Conservation (phyloP, 2,329 filamentous ascomycete genomes). For the Plenodomus tracheiphilus region DNA sequence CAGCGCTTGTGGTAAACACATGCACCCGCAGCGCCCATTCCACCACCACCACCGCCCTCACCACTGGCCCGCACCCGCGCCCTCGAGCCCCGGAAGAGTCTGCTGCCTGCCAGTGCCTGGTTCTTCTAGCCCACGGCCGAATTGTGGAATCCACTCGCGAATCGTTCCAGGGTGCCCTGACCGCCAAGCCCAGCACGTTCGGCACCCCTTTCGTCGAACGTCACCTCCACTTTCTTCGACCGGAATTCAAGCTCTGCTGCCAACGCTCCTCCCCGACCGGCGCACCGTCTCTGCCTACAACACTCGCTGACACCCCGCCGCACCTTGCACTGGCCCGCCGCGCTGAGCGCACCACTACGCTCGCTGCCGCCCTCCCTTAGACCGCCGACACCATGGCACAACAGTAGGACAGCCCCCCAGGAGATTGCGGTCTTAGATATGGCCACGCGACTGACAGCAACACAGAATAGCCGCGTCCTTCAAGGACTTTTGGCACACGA, state of each 20-base stretch:
- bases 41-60: neutral
- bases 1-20: too few species aligned
- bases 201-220: slow-evolving; percentile 18
- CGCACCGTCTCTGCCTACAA: slow-evolving; percentile 1
- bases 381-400: slow-evolving; percentile 35
- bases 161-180: slow-evolving; percentile 7
- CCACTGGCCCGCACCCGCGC: neutral
- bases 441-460: slow-evolving; percentile 26
- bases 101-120: too few species aligned
- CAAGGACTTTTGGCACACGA: slow-evolving; percentile 89
- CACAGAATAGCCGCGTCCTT: slow-evolving; percentile 58
- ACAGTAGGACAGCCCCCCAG: slow-evolving; percentile 29
- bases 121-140: slow-evolving; percentile 1
- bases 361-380: slow-evolving; percentile 12
- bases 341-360: slow-evolving; percentile 19
- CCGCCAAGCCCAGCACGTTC: neutral
- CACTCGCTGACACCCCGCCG: slow-evolving; percentile 7
- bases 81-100: too few species aligned
- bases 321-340: slow-evolving; percentile 3
- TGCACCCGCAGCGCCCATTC: neutral
- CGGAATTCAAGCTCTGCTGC: slow-evolving; percentile 15
- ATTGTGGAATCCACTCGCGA: slow-evolving; percentile 13
- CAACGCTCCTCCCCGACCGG: slow-evolving; percentile 5
- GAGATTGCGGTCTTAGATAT: slow-evolving; percentile 1
- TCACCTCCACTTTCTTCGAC: slow-evolving; percentile 21